These are phyloP conservation scores for Trametes cubensis DNA, from an alignment of 768 basidiomycete genomes.

Conservation along the genomic window DNA sequence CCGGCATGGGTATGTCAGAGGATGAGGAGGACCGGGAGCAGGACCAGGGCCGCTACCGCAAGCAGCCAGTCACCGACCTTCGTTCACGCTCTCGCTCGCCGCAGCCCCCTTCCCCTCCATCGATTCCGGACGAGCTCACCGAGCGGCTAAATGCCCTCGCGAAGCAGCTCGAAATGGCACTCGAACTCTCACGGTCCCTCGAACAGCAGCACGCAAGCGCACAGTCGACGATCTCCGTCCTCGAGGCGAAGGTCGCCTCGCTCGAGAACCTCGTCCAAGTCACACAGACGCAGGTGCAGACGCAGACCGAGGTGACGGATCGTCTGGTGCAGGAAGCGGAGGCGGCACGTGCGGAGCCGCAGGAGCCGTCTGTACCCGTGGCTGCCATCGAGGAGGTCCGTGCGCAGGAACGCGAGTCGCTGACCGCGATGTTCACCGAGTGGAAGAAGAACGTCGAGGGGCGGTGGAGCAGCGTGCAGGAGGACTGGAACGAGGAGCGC, in stretches of 20 bases:
- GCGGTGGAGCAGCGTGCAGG: constrained; percentile 74
- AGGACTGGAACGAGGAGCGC: constrained; percentile 83
- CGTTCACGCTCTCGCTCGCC: constrained; percentile 31
- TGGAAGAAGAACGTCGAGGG: constrained; percentile 84
- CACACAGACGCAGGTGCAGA: constrained; percentile 44
- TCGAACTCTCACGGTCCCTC: constrained; percentile 70
- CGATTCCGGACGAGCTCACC: constrained; percentile 58
- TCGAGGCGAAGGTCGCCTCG: constrained; percentile 68
- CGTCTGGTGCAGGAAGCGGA: constrained; percentile 31
- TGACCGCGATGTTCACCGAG: constrained; percentile 58
- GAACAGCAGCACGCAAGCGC: constrained; percentile 80
- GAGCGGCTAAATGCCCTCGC: constrained; percentile 63
- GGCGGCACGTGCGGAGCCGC: constrained; percentile 36
- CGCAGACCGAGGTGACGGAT: constrained; percentile 40
- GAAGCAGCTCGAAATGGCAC: constrained; percentile 73
- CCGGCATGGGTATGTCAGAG: constrained; percentile 53
- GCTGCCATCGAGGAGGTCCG: constrained; percentile 35
- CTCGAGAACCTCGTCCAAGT: constrained; percentile 71
- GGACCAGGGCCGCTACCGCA: constrained; percentile 15
- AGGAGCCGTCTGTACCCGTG: constrained; percentile 16
- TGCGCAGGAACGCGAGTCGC: constrained; percentile 48
- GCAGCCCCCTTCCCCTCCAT: constrained; percentile 22
- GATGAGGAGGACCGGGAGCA: constrained; percentile 47
- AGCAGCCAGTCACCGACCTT: constrained; percentile 2
- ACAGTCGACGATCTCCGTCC: constrained; percentile 66